Evolutionary conservation across 345 rosid genomes (phyloP).

Genomic region (Combretum micranthum): DNA sequence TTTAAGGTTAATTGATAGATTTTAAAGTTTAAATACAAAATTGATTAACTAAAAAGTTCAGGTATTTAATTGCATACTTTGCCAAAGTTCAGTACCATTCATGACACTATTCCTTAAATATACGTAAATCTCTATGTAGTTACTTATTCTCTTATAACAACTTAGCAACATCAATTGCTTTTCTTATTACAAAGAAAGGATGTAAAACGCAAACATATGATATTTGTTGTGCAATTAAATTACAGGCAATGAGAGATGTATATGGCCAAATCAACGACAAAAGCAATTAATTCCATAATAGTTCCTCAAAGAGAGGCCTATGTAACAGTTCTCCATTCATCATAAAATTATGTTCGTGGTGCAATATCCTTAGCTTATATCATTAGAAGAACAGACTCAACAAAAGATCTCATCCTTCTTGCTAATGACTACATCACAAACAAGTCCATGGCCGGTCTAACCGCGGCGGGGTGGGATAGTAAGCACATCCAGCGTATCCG

Average conservation of each 20-base stretch:
- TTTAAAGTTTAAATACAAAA: too few relatives aligned
- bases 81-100: too few relatives aligned
- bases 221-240: not conserved
- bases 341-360: constrained; percentile 82
- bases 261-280: not conserved
- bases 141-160: too few relatives aligned
- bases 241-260: constrained; percentile 23
- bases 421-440: constrained; percentile 43
- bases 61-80: too few relatives aligned
- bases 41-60: too few relatives aligned
- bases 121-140: too few relatives aligned
- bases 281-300: not conserved
- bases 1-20: too few relatives aligned
- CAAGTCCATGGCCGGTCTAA: constrained; percentile 38
- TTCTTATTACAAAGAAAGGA: too few relatives aligned
- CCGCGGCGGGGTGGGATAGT: constrained; percentile 62
- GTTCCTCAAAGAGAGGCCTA: constrained; percentile 40
- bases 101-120: too few relatives aligned
- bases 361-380: constrained; percentile 87
- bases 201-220: not conserved
- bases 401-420: constrained; percentile 53
- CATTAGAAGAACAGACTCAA: constrained; percentile 46
- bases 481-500: constrained; percentile 41
- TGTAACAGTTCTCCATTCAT: constrained; percentile 76
- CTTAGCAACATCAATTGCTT: too few relatives aligned